Evolutionary conservation across 1,284 basidiomycete species (phyloP).

Genomic region (Puccinia coronata): DNA sequence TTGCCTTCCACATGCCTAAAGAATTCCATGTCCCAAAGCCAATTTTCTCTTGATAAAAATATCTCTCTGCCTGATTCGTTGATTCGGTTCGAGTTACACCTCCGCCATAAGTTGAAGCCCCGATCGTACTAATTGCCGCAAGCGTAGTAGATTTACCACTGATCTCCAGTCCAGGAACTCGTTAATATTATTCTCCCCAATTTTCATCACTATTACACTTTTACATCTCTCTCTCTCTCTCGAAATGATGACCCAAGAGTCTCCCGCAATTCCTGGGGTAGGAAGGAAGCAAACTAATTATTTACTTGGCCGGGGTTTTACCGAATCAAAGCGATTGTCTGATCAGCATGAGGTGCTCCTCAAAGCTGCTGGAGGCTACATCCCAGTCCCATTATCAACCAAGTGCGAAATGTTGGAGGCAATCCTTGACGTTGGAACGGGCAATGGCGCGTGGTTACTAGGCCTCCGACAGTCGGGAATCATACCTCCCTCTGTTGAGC

Average conservation of each 20-base stretch:
- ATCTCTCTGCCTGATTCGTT: not conserved
- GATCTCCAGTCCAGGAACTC: not conserved
- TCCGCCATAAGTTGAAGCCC: not conserved
- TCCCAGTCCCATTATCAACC: slow-evolving; percentile 25
- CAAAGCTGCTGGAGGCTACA: slow-evolving; percentile 43
- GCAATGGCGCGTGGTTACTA: slow-evolving; percentile 39
- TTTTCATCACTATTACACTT: not conserved
- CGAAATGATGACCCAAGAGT: slow-evolving; percentile 30
- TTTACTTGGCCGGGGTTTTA: slow-evolving; percentile 25
- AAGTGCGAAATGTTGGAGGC: slow-evolving; percentile 21
- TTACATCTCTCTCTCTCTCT: not conserved
- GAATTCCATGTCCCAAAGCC: not conserved
- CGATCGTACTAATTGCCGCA: not conserved
- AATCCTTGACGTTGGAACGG: slow-evolving; percentile 43
- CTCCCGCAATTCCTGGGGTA: slow-evolving; percentile 11
- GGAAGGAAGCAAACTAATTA: not conserved
- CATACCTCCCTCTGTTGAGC: slow-evolving; percentile 22
- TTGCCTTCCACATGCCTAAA: not conserved
- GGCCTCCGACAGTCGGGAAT: slow-evolving; percentile 44
- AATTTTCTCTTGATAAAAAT: not conserved
- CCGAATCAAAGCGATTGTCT: slow-evolving; percentile 31
- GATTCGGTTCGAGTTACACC: slow-evolving; percentile 2
- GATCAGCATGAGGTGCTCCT: slow-evolving; percentile 41
- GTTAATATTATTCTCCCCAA: not conserved
- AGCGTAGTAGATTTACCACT: not conserved